Evolutionary conservation across 192 early-diverging fungal genomes (phyloP), one percentile per base, ranked within the genome.

Genomic region (Paraglomus brasilianum): DNA sequence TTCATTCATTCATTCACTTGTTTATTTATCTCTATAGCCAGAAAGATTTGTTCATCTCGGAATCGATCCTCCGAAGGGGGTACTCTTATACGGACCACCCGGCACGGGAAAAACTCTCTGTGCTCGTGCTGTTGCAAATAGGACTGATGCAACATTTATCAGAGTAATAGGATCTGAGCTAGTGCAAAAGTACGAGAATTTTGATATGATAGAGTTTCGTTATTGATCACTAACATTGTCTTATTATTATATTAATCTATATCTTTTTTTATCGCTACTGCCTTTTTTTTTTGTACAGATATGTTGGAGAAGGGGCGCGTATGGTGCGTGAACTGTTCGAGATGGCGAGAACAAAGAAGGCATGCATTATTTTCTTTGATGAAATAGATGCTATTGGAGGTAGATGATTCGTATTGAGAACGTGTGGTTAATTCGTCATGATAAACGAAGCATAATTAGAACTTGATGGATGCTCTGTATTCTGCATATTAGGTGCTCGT

Each of bases 361-460:
- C 97, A 2, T 99, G 97, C 77, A 99, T 99, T 72, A 97, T 99
- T 72, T 99, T 99, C 78, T 98, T 99, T 85, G 97, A 99, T 75
- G 97, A 99, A 81, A 87, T 99, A 19, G 97, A 99, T 74, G 97
- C 97, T 43, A 97, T 99, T 75, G 97, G 97, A 73, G 78, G 51
- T 67, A 57, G 40, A n/a, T 11, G 15, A 39, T 67, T 47, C 52
- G 8, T 11, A 38, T 22, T 56, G 8, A 40, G 6, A 41, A 17
- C 30, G 9, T 36, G 11, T 3, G 86, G 76, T 82, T 11, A n/a
- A 36, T 50, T 57, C 4, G 17, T 60, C 9, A 36, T 6, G 14
- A 40, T 19, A 42, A 22, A n/a, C 1, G 6, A 21, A 5, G 6
- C 15, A 42, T 19, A 14, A 7, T 13, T 38, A 45, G 24, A 48